Evolutionary conservation across 495 filamentous ascomycete species (phyloP).

Genomic region (Penicillium angulare): DNA sequence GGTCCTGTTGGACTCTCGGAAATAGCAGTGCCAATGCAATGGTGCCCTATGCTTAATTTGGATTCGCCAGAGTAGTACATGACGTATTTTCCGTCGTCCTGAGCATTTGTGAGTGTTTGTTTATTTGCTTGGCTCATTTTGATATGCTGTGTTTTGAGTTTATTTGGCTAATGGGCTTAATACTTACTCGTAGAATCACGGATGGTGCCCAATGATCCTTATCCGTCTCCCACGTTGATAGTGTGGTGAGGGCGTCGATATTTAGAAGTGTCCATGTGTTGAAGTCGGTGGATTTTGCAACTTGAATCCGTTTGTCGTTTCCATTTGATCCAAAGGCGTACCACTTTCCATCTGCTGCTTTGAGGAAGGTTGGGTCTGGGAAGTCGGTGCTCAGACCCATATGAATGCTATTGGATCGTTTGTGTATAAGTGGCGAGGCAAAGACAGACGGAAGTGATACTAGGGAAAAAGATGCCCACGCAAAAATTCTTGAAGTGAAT

Average conservation of each 20-base stretch:
- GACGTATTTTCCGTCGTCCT: constrained; percentile 50
- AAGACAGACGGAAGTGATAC: constrained; percentile 10
- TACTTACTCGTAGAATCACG: constrained; percentile 36
- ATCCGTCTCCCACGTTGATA: constrained; percentile 33
- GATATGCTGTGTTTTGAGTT: constrained; percentile 5
- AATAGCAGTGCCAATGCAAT: constrained; percentile 57
- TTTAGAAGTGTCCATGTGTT: constrained; percentile 35
- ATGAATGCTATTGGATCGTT: constrained; percentile 22
- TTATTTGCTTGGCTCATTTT: no score
- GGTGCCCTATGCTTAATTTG: constrained; percentile 31
- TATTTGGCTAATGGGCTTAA: background rate
- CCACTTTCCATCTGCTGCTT: constrained; percentile 30
- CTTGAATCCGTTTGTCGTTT: constrained; percentile 32
- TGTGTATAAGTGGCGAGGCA: constrained; percentile 13
- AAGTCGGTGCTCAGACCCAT: constrained; percentile 34
- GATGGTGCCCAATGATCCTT: constrained; percentile 40
- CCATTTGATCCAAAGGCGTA: constrained; percentile 44
- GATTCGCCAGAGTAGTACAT: constrained; percentile 60
- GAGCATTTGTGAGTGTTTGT: no score
- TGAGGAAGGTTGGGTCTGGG: constrained; percentile 38
- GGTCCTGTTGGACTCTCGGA: constrained; percentile 46
- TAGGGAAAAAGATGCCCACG: constrained; percentile 11
- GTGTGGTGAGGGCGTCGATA: constrained; percentile 36
- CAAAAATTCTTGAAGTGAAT: background rate
- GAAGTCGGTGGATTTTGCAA: constrained; percentile 36